Evolutionary conservation across 2,329 filamentous ascomycete species (phyloP), one percentile per base, ranked within the genome.

Genomic region (Corinectria fuckeliana): DNA sequence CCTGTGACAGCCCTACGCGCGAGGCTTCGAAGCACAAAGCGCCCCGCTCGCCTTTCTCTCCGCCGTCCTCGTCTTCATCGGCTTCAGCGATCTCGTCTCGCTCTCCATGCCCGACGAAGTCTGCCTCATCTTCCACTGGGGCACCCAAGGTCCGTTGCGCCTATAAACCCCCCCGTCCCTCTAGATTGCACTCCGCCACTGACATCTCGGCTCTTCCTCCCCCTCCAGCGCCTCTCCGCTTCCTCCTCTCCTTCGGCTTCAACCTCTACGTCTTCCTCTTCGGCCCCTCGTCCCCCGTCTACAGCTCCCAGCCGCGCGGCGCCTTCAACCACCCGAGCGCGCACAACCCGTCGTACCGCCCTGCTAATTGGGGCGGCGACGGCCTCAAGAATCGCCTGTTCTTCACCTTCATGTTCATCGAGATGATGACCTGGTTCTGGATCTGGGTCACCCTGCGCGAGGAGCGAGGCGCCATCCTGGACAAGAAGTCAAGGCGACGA

Each of bases 391-490:
- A 96, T 73, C 86, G 92, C 50, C 80, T 96, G 38, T 86, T 96
- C 38, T 96, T 97, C 73, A 88, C 90, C 0, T 95, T 92, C 76
- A 88, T 87, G 8, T 95, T 97, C 70, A 72, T 96, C 71, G 93
- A 97, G 80, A 86, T 92, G 74, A 81, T 92, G 66, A 84, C 85
- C 61, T 97, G 93, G 92, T 93, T 96, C 76, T 97, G 93, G 93
- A 87, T 86, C 21, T 92, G 88, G 82, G 82, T 89, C 26, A 90
- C 86, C 4, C 74, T 92, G 68, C 81, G 86, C 51, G 90, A 92
- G 70, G 90, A 92, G 79, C 71, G 78, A n/a, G 64, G 69, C 4
- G 76, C 74, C 18, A 71, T 85, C 3, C 58, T 79, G 9, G 69
- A 69, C 7, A 77, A 76, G 62, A 79, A 80, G 71, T 73, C 71